Percentiles rank a stretch among this genome's conserved stretches.
Evolutionary conservation across 352 stramenopile species (phyloP).

Genomic region (Thalassiosira hispida): DNA sequence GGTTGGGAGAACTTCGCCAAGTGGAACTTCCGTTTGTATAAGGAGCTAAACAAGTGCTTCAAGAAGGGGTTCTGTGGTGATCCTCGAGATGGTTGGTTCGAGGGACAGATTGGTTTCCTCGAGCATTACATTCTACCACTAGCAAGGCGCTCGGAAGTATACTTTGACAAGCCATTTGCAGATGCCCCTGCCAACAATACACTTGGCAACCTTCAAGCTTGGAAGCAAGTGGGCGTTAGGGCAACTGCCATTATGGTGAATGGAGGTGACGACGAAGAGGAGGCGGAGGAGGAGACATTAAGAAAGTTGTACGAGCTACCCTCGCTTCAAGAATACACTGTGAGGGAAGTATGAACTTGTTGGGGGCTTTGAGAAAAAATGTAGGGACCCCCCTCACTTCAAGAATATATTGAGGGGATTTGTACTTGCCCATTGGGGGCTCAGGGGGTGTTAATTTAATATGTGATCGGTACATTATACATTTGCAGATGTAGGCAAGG

Average conservation of each 20-base stretch:
- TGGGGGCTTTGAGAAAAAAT: too few relatives aligned
- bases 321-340: too few relatives aligned
- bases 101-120: slow-evolving; percentile 61
- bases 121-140: slow-evolving; percentile 66
- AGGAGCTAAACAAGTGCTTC: slow-evolving; percentile 31
- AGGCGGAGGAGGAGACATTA: too few relatives aligned
- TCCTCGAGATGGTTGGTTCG: slow-evolving; percentile 48
- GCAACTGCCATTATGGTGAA: slow-evolving; percentile 19
- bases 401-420: too few relatives aligned
- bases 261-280: slow-evolving; percentile 18
- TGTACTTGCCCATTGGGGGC: too few relatives aligned
- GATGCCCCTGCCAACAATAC: slow-evolving; percentile 1
- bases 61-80: slow-evolving; percentile 27
- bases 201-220: slow-evolving; percentile 16
- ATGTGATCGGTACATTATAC: too few relatives aligned
- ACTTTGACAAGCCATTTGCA: slow-evolving; percentile 28
- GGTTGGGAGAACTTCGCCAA: slow-evolving; percentile 68
- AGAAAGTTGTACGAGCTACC: too few relatives aligned
- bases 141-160: slow-evolving; percentile 12
- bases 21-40: slow-evolving; percentile 61
- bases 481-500: too few relatives aligned
- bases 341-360: too few relatives aligned
- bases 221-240: slow-evolving; percentile 15
- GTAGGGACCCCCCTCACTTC: too few relatives aligned
- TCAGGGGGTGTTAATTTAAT: too few relatives aligned